These are phyloP conservation scores for Pythium aristosporum DNA, from an alignment of 352 stramenopile species.

Conservation along the genomic window DNA sequence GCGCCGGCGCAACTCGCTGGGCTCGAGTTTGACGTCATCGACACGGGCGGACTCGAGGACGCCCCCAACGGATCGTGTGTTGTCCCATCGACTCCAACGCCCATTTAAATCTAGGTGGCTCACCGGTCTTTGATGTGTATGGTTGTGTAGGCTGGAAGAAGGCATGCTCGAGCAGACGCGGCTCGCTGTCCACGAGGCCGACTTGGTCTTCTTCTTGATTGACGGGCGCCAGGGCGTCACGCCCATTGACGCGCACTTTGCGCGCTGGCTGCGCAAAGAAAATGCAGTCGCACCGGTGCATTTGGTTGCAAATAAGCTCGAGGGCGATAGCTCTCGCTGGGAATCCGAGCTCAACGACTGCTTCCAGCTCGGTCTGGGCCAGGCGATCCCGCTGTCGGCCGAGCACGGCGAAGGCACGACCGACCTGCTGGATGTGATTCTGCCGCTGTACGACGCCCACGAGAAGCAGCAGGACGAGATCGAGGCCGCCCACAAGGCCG, in stretches of 20 bases:
- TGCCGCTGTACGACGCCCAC: conserved; percentile 65
- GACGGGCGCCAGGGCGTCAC: conserved; percentile 79
- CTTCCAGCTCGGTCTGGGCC: conserved; percentile 69
- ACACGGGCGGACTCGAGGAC: conserved; percentile 80
- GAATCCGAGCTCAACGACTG: conserved; percentile 72
- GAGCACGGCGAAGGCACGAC: conserved; percentile 79
- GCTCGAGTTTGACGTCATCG: conserved; percentile 80
- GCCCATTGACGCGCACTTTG: conserved; percentile 78
- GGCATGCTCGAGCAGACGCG: conserved; percentile 81
- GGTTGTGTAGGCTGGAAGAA: conserved; percentile 45
- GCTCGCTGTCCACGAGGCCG: conserved; percentile 70
- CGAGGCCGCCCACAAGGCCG: conserved; percentile 16
- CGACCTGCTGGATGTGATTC: conserved; percentile 67
- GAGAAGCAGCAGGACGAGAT: conserved; percentile 50
- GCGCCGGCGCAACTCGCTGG: conserved; percentile 56
- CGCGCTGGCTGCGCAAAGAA: conserved; percentile 66
- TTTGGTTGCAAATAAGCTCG: conserved; percentile 77
- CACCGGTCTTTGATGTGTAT: neutral
- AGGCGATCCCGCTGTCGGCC: conserved; percentile 67
- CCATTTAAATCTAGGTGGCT: neutral
- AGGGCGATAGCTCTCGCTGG: conserved; percentile 68
- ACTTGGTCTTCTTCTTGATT: conserved; percentile 80
- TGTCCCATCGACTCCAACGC: neutral
- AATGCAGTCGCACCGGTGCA: conserved; percentile 62
- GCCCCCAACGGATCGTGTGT: conserved; percentile 51